Conservation (phyloP, 73 alveolate genomes). For the Paramecium caudatum region DNA sequence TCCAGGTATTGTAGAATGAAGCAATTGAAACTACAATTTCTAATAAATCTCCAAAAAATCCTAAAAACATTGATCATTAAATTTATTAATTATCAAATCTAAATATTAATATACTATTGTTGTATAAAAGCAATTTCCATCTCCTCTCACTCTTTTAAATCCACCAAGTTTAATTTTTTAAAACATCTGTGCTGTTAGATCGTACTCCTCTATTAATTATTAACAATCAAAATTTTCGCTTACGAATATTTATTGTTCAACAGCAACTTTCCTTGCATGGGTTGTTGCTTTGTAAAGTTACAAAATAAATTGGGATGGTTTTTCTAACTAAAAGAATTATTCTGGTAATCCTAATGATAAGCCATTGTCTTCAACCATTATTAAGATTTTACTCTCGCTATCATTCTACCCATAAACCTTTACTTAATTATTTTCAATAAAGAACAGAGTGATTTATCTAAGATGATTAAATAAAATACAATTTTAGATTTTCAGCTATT, state of each 20-base stretch:
- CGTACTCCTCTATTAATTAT: neutral
- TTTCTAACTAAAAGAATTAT: neutral
- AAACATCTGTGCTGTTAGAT: neutral
- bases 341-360: neutral
- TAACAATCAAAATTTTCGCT: neutral
- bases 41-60: neutral
- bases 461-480: neutral
- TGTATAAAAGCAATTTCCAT: conserved; percentile 40
- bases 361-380: neutral
- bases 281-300: neutral
- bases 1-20: neutral
- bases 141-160: conserved; percentile 55
- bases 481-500: neutral
- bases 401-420: neutral
- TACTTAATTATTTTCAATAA: neutral
- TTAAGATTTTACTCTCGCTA: neutral
- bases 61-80: neutral
- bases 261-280: conserved; percentile 11
- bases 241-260: neutral
- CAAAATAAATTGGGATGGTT: neutral
- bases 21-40: neutral
- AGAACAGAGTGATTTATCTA: neutral
- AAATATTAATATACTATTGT: conserved; percentile 25
- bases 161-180: neutral
- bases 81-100: neutral